Conservation (phyloP, 139 green algal species). For the Picochlorum sp. region DNA sequence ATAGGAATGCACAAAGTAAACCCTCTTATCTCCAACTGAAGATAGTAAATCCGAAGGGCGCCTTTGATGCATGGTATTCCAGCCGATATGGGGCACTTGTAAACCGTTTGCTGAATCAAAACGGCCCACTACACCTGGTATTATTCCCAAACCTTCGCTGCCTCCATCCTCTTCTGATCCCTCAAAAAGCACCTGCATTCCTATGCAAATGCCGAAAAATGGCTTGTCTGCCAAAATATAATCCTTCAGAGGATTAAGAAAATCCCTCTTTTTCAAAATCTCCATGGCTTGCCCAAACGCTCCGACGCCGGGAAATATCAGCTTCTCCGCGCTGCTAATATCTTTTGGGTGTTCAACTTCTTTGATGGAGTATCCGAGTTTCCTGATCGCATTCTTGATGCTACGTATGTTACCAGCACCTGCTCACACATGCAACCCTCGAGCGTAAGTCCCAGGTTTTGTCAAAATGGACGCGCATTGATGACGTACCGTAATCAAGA, state of each 20-base stretch:
- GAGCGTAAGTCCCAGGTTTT: no score
- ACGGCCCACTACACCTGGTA: conserved; percentile 64
- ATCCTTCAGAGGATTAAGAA: conserved; percentile 66
- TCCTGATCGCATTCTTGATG: conserved; percentile 90
- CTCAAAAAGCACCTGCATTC: conserved; percentile 96
- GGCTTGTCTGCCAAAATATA: conserved; percentile 75
- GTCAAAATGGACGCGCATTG: neutral
- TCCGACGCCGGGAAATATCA: conserved; percentile 97
- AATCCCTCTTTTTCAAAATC: conserved; percentile 54
- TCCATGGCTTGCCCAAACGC: conserved; percentile 85
- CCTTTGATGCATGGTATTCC: conserved; percentile 75
- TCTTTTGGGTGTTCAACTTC: conserved; percentile 70
- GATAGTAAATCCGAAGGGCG: conserved; percentile 39
- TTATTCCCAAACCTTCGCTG: conserved; percentile 84
- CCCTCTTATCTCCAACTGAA: conserved; percentile 53
- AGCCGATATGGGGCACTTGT: conserved; percentile 96
- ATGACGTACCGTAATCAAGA: conserved; percentile 81
- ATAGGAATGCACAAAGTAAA: conserved; percentile 99
- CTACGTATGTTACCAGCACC: conserved; percentile 93
- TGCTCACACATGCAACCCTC: neutral
- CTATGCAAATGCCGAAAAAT: conserved; percentile 97
- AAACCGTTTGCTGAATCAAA: conserved; percentile 69
- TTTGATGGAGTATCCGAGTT: conserved; percentile 81
- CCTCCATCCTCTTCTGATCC: conserved; percentile 90
- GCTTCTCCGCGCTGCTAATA: conserved; percentile 55